phyloP scores from a whole-genome alignment of 768 basidiomycete species.

The Amanita phalloides region DNA sequence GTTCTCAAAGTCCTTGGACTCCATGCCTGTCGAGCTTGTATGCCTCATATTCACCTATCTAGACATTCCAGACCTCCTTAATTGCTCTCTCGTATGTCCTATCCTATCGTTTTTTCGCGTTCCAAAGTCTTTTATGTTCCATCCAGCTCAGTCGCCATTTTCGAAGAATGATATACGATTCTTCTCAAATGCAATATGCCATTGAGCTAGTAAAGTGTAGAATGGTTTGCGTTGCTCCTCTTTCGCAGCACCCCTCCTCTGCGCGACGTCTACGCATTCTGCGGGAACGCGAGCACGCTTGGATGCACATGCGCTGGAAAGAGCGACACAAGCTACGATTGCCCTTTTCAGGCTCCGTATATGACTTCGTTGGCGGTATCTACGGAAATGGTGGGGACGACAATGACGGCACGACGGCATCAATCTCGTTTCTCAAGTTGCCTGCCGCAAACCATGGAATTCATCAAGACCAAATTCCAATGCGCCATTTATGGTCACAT shows the following conservation, averaged over 20 bases:
- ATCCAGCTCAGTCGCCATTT: conserved; percentile 26
- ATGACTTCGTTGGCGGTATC: conserved; percentile 39
- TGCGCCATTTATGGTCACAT: conserved; percentile 15
- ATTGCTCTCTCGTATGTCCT: conserved; percentile 7
- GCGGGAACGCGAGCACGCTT: conserved; percentile 32
- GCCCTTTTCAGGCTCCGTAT: conserved; percentile 35
- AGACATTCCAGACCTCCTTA: conserved; percentile 14
- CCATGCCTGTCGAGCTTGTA: conserved; percentile 16
- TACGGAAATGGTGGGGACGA: conserved; percentile 41
- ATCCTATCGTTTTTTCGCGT: neutral
- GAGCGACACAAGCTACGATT: conserved; percentile 24
- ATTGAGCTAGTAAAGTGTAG: conserved; percentile 38
- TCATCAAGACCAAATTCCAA: conserved; percentile 21
- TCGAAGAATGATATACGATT: conserved; percentile 27
- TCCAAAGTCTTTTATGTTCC: conserved; percentile 2
- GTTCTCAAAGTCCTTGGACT: conserved; percentile 4
- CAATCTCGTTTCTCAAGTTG: conserved; percentile 41
- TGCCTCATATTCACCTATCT: conserved; percentile 15
- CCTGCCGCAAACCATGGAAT: conserved; percentile 20
- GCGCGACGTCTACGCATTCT: conserved; percentile 30
- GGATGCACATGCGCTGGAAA: conserved; percentile 33
- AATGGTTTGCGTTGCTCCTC: conserved; percentile 27
- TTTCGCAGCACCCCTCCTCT: conserved; percentile 20
- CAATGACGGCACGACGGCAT: conserved; percentile 26
- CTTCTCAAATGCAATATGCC: conserved; percentile 36